Conservation (phyloP, 2,329 filamentous ascomycete species). For the Cordyceps fumosorosea region DNA sequence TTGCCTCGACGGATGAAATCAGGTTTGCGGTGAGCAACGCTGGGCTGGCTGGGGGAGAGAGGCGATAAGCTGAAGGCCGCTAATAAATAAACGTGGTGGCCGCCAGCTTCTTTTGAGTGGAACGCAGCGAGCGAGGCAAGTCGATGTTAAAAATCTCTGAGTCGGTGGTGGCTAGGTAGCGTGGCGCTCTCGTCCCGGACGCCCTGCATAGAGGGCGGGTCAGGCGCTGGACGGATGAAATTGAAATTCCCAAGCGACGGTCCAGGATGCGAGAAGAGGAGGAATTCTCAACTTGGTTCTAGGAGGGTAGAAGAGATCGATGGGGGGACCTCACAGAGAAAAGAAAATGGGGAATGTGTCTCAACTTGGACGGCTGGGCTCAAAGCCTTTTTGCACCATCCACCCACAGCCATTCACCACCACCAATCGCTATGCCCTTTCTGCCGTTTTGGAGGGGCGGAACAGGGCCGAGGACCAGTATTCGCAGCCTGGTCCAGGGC, state of each 20-base stretch:
- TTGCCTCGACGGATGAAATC: not conserved
- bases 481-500: not conserved
- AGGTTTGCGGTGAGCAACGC: not conserved
- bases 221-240: not conserved
- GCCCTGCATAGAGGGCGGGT: not conserved
- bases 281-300: not conserved
- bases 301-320: not conserved
- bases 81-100: not conserved
- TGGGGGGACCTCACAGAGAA: too few relatives aligned
- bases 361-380: not conserved
- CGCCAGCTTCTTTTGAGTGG: slow-evolving; percentile 1
- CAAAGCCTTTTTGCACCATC: not conserved
- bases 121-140: not conserved
- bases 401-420: not conserved
- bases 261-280: not conserved
- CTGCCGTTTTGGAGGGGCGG: not conserved
- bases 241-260: not conserved
- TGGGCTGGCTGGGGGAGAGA: too few relatives aligned
- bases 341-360: slow-evolving; percentile 5
- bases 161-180: not conserved
- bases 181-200: slow-evolving; percentile 9
- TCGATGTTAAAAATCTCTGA: not conserved
- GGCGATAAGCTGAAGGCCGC: not conserved
- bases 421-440: slow-evolving; percentile 5
- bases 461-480: not conserved